These are phyloP conservation scores for Trametes maxima DNA, from an alignment of 768 basidiomycete genomes.

Conservation along the genomic window DNA sequence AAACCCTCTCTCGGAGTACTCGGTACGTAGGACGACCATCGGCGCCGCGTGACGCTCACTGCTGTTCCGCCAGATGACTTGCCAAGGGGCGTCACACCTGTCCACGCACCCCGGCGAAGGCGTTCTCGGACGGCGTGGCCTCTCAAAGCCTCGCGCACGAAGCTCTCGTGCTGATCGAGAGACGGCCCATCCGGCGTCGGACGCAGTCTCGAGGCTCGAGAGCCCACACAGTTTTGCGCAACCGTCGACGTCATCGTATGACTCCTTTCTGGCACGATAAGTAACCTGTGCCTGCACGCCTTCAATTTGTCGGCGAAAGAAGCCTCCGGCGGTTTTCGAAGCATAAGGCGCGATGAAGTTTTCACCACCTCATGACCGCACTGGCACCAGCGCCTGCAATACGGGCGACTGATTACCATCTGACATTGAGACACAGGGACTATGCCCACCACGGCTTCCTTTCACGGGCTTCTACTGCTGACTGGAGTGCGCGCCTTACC, in stretches of 20 bases:
- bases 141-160: not conserved
- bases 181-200: not conserved
- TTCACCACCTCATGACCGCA: constrained; percentile 6
- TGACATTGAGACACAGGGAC: not conserved
- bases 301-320: constrained; percentile 9
- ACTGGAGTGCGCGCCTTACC: not conserved
- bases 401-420: not conserved
- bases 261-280: not conserved
- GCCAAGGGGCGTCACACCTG: constrained; percentile 10
- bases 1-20: not conserved
- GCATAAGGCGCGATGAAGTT: constrained; percentile 1
- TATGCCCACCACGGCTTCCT: not conserved
- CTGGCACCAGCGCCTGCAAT: not conserved
- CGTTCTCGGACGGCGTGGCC: constrained; percentile 4
- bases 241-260: constrained; percentile 13
- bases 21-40: constrained; percentile 11
- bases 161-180: constrained; percentile 14
- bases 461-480: not conserved
- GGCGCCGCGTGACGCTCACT: constrained; percentile 14
- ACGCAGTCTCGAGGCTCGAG: constrained; percentile 4
- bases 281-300: not conserved
- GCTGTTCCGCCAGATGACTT: constrained; percentile 6
- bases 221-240: not conserved
- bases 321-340: not conserved
- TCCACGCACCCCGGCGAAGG: not conserved